A percentile compares a stretch with the other conserved stretches of the same genome.
phyloP scores from a whole-genome alignment of 208 protist genomes.

The Leishmania tarentolae region DNA sequence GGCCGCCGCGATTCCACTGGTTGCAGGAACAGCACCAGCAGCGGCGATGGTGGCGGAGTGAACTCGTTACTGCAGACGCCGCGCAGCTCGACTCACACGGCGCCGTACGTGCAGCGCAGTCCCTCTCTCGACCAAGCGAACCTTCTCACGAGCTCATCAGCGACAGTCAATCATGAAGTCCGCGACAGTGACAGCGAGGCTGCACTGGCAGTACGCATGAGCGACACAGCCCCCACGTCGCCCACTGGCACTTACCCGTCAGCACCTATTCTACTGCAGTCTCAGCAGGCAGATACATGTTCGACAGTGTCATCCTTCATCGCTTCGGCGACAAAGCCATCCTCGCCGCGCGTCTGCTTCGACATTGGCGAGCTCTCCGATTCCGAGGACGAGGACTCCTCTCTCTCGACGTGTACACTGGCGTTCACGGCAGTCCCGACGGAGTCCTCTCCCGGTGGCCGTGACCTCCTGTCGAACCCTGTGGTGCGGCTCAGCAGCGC shows the following conservation, averaged over 20 bases:
- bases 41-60: not conserved
- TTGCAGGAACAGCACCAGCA: not conserved
- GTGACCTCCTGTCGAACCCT: slow-evolving; percentile 20
- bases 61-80: slow-evolving; percentile 11
- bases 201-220: not conserved
- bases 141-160: not conserved
- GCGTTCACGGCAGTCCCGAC: not conserved
- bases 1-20: not conserved
- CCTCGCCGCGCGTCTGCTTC: slow-evolving; percentile 11
- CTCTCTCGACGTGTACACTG: not conserved
- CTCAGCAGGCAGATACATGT: not conserved
- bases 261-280: not conserved
- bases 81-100: slow-evolving; percentile 27
- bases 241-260: not conserved
- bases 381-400: not conserved
- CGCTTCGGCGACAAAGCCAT: not conserved
- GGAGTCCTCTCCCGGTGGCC: not conserved
- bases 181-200: not conserved
- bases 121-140: slow-evolving; percentile 13
- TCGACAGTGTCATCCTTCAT: not conserved
- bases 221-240: not conserved
- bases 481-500: slow-evolving; percentile 3
- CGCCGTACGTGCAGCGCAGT: slow-evolving; percentile 39
- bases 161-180: not conserved
- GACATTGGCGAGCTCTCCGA: not conserved